Evolutionary conservation across 495 filamentous ascomycete species (phyloP), one percentile per base, ranked within the genome.

Genomic region (Apiosordaria backusii): DNA sequence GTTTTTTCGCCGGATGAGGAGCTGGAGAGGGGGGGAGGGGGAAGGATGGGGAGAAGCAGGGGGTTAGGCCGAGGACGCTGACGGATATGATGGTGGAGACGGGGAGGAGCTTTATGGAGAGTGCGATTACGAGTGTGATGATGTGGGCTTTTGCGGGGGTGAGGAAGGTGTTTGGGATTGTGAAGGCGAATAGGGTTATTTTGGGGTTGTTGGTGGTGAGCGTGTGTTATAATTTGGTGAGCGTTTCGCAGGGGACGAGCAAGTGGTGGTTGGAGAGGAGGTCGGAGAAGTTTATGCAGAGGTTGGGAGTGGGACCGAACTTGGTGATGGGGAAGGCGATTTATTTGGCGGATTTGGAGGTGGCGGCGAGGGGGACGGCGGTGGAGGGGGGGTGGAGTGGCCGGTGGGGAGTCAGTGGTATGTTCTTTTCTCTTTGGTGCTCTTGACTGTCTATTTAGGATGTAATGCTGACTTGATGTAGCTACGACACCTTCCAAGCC

Each of bases 211-310:
- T 99, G 22, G 76, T 80, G 2, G 64, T 89, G 16, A 96, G 91
- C 71, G 75, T 86, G 15, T 62, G 90, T 24, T 80, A 87, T 27
- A 97, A 98, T 70, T 72, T 87, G 23, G 83, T 90, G 57, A 87
- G 92, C 64, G 85, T 91, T 2, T 87, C 88, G 2, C 84, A 86
- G 66, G 84, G 87, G 66, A 82, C 82, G 19, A 87, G 85, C 66
- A 80, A 84, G 6, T 97, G 92, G 92, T 97, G 91, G 91, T 83
- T 84, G 50, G 95, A 98, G 78, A 84, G 91, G 54, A 88, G 86
- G 60, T 92, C 93, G 13, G 84, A 80, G 1, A 87, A 81, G 54
- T 96, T 92, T 76, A 91, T 99, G 90, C 77, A 80, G 26, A 80
- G 87, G 18, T 77, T 98, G 18, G 93, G 95, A 9, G 88, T 98